These are phyloP conservation scores for Cladosporium halotolerans DNA, from an alignment of 2,329 filamentous ascomycete species.

Conservation along the genomic window DNA sequence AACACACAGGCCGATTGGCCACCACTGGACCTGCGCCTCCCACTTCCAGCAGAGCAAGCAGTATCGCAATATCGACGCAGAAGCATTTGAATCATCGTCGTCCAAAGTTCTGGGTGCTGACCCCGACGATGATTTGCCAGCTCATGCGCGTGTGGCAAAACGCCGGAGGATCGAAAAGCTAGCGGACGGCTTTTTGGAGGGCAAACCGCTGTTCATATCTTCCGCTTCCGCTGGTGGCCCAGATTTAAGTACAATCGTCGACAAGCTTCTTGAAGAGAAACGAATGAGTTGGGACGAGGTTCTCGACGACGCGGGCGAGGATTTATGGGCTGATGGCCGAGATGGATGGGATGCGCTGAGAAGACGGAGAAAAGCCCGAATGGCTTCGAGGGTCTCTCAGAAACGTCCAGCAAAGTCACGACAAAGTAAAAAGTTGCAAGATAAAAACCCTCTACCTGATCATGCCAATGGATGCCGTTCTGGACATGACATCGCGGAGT, in stretches of 20 bases:
- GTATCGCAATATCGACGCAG: conserved; percentile 22
- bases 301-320: conserved; percentile 5
- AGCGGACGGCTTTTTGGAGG: conserved; percentile 53
- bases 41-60: conserved; percentile 26
- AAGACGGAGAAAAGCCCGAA: not conserved
- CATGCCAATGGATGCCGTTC: not conserved
- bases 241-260: conserved; percentile 21
- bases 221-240: conserved; percentile 40
- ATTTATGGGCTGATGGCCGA: conserved; percentile 12
- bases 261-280: conserved; percentile 10
- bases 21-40: conserved; percentile 25
- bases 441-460: not conserved
- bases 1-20: conserved; percentile 25
- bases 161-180: conserved; percentile 53
- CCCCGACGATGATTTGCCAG: conserved; percentile 54
- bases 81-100: conserved; percentile 17
- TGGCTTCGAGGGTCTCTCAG: not conserved
- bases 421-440: not conserved
- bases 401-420: not conserved
- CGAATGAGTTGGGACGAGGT: conserved; percentile 4
- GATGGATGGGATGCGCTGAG: conserved; percentile 16
- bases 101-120: conserved; percentile 47
- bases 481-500: not conserved
- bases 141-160: conserved; percentile 44
- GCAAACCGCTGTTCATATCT: conserved; percentile 50